A percentile compares a stretch with the other conserved stretches of the same genome.
Conservation (phyloP, 148 eudicot genomes). For the Polygonum aviculare region DNA sequence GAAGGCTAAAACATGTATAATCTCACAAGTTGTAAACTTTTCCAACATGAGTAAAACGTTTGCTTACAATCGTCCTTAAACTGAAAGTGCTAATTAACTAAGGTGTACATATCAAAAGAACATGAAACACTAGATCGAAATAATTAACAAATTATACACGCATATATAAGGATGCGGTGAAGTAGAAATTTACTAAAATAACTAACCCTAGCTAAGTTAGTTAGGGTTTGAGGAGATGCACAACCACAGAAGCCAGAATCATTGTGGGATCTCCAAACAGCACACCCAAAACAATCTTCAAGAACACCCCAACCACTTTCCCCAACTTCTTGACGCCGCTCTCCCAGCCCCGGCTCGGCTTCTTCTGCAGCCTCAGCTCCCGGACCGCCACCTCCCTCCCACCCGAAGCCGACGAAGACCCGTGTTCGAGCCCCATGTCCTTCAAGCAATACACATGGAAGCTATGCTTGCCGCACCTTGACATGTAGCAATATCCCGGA, state of each 20-base stretch:
- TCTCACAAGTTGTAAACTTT: too few relatives aligned
- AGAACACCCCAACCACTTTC: not conserved
- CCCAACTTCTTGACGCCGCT: not conserved
- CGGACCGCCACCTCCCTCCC: not conserved
- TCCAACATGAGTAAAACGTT: too few relatives aligned
- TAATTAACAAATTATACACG: too few relatives aligned
- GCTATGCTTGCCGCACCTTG: not conserved
- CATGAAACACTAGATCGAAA: too few relatives aligned
- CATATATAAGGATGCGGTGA: too few relatives aligned
- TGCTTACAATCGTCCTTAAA: too few relatives aligned
- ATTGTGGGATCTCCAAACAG: slow-evolving; percentile 8
- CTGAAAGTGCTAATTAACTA: too few relatives aligned
- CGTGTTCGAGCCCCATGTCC: not conserved
- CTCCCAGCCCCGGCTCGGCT: not conserved
- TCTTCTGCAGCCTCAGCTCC: not conserved
- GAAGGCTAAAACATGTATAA: too few relatives aligned
- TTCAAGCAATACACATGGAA: slow-evolving; percentile 11
- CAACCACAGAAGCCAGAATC: not conserved
- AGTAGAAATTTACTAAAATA: too few relatives aligned
- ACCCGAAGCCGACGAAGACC: not conserved
- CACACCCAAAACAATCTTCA: not conserved
- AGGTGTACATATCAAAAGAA: too few relatives aligned
- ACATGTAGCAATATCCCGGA: slow-evolving; percentile 10
- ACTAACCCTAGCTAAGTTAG: not conserved
- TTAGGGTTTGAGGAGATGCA: not conserved